Conservation (phyloP, 1,284 basidiomycete genomes). For the Lignosus rhinocerotis region DNA sequence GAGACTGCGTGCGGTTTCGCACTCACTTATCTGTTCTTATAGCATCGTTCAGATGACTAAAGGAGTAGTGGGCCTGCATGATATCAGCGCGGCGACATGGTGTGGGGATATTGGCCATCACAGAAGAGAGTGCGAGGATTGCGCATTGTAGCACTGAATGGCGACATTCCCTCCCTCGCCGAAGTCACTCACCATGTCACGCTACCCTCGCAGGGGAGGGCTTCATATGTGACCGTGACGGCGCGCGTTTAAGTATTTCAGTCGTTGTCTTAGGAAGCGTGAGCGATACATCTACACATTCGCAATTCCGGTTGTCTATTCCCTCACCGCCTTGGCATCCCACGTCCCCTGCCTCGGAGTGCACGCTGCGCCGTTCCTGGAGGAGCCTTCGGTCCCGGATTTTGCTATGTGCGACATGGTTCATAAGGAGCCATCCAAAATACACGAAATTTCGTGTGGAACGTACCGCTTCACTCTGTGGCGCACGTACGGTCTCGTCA, state of each 20-base stretch:
- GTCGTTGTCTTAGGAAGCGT: neutral
- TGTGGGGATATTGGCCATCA: slow-evolving; percentile 18
- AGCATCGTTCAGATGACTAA: slow-evolving; percentile 5
- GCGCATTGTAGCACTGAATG: slow-evolving; percentile 27
- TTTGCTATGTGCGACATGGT: slow-evolving; percentile 41
- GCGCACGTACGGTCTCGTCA: slow-evolving; percentile 93
- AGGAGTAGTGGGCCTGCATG: slow-evolving; percentile 11
- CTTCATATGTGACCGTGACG: slow-evolving; percentile 14
- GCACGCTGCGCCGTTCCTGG: slow-evolving; percentile 84
- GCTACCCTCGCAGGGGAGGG: neutral
- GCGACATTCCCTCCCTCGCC: slow-evolving; percentile 28
- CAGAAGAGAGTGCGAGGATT: slow-evolving; percentile 27
- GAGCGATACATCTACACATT: slow-evolving; percentile 27
- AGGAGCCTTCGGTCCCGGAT: slow-evolving; percentile 80
- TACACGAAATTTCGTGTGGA: neutral
- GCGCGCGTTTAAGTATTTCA: neutral
- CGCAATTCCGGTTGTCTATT: slow-evolving; percentile 21
- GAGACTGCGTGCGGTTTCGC: slow-evolving; percentile 12
- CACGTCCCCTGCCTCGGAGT: slow-evolving; percentile 80
- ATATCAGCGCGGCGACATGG: slow-evolving; percentile 23
- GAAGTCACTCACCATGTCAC: slow-evolving; percentile 13
- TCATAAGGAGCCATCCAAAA: slow-evolving; percentile 1
- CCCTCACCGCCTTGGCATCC: slow-evolving; percentile 63
- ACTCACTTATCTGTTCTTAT: slow-evolving; percentile 18
- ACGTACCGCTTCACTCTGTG: slow-evolving; percentile 85